A percentile compares a stretch with the other conserved stretches of the same genome.
phyloP scores from a whole-genome alignment of 108 stramenopile genomes.

The Cyclotella atomus region DNA sequence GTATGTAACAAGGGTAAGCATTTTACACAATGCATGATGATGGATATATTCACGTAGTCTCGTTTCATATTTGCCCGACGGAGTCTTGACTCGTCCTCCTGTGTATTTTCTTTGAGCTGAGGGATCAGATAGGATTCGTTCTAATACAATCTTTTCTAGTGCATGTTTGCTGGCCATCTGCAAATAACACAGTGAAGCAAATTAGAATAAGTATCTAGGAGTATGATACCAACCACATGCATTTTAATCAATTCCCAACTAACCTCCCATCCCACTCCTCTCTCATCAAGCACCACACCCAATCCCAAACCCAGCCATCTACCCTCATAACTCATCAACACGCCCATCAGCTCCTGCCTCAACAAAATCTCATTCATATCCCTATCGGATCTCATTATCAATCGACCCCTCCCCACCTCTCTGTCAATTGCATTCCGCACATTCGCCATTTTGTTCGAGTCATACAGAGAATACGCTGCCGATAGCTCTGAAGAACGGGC shows the following conservation, averaged over 20 bases:
- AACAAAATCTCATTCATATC: slow-evolving; percentile 84
- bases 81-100: slow-evolving; percentile 69
- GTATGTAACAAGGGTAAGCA: slow-evolving; percentile 83
- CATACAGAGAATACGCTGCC: slow-evolving; percentile 43
- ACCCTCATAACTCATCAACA: slow-evolving; percentile 86
- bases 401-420: slow-evolving; percentile 73
- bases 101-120: slow-evolving; percentile 68
- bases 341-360: slow-evolving; percentile 60
- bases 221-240: not conserved
- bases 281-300: slow-evolving; percentile 80
- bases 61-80: slow-evolving; percentile 76
- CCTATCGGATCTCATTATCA: slow-evolving; percentile 81
- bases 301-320: slow-evolving; percentile 92
- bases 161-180: slow-evolving; percentile 47
- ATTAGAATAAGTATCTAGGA: not conserved
- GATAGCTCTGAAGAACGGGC: slow-evolving; percentile 37
- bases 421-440: slow-evolving; percentile 52
- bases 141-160: slow-evolving; percentile 66
- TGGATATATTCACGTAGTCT: slow-evolving; percentile 68
- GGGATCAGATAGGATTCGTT: slow-evolving; percentile 76
- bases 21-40: slow-evolving; percentile 61
- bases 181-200: not conserved
- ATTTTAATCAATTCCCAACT: not conserved
- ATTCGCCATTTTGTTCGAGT: slow-evolving; percentile 46
- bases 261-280: not conserved